Conservation (phyloP, 805 yeast genomes). For the Yarrowia sp. region DNA sequence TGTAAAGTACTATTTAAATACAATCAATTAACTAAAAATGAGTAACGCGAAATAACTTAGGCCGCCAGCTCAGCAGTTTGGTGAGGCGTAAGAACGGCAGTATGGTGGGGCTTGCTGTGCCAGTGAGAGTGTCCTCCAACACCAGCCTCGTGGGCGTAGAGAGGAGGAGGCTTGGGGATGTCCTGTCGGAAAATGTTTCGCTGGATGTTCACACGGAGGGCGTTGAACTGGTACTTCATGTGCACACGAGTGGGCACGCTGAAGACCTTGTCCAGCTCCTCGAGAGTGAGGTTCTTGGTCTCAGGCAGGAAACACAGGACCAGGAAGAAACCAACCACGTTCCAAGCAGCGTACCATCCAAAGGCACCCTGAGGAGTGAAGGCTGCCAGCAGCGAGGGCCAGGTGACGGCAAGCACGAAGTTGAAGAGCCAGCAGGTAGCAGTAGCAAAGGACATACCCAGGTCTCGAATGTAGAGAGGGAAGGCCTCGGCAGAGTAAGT, state of each 20-base stretch:
- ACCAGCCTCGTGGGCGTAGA: constrained; percentile 20
- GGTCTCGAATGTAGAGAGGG: constrained; percentile 73
- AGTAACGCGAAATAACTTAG: background rate
- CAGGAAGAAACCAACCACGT: constrained; percentile 66
- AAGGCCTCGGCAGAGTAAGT: constrained; percentile 84
- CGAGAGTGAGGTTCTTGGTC: constrained; percentile 68
- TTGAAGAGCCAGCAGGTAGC: constrained; percentile 54
- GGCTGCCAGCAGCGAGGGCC: constrained; percentile 69
- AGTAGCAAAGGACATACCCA: constrained; percentile 78
- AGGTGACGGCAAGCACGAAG: constrained; percentile 65
- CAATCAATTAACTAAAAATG: background rate
- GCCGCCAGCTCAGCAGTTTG: background rate
- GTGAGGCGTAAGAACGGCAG: background rate
- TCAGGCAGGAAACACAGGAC: constrained; percentile 56
- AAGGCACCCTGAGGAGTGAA: constrained; percentile 82
- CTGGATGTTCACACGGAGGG: constrained; percentile 34
- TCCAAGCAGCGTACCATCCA: constrained; percentile 88
- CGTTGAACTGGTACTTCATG: constrained; percentile 48
- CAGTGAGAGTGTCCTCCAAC: background rate
- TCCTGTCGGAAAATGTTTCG: constrained; percentile 31
- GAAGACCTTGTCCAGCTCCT: constrained; percentile 74
- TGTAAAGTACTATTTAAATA: background rate
- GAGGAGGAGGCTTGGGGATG: constrained; percentile 27
- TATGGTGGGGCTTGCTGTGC: background rate
- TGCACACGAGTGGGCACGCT: constrained; percentile 53